Conservation (phyloP, 495 filamentous ascomycete genomes). For the Penicillium arizonense region DNA sequence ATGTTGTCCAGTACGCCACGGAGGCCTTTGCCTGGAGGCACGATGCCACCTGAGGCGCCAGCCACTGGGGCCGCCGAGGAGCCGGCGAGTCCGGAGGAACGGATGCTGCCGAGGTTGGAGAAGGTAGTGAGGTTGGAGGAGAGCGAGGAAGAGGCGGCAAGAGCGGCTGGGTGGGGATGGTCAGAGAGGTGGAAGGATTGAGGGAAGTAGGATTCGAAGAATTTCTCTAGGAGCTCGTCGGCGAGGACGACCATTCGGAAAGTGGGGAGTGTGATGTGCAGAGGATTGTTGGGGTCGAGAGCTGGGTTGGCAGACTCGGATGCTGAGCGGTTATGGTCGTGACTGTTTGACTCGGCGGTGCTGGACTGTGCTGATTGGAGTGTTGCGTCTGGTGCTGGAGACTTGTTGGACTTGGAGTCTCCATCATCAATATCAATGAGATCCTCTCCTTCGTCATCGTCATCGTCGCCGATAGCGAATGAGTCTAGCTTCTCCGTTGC, state of each 20-base stretch:
- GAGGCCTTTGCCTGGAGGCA: constrained; percentile 69
- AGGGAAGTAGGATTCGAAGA: constrained; percentile 83
- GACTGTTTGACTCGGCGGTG: neutral
- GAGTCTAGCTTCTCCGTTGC: constrained; percentile 51
- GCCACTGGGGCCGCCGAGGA: constrained; percentile 39
- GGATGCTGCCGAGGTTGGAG: constrained; percentile 60
- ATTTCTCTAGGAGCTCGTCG: constrained; percentile 91
- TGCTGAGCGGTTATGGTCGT: constrained; percentile 18
- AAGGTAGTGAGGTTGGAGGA: constrained; percentile 80
- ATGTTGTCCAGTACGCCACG: constrained; percentile 95
- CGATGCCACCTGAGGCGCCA: constrained; percentile 51
- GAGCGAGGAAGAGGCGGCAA: constrained; percentile 59
- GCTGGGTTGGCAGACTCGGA: constrained; percentile 72
- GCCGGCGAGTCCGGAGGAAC: constrained; percentile 36
- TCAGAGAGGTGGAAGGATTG: constrained; percentile 68
- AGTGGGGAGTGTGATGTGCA: constrained; percentile 95
- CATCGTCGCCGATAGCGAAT: constrained; percentile 81
- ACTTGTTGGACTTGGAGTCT: constrained; percentile 26
- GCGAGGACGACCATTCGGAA: constrained; percentile 98
- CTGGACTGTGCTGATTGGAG: constrained; percentile 2
- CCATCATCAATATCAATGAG: constrained; percentile 58
- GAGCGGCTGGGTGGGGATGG: constrained; percentile 35
- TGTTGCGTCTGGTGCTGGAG: constrained; percentile 14
- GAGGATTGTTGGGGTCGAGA: constrained; percentile 85
- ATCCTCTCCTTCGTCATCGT: constrained; percentile 69